Percentiles rank a stretch among this genome's conserved stretches.
phyloP scores from a whole-genome alignment of 1,139 yeast species.

The Trichomonascaceae sp. region DNA sequence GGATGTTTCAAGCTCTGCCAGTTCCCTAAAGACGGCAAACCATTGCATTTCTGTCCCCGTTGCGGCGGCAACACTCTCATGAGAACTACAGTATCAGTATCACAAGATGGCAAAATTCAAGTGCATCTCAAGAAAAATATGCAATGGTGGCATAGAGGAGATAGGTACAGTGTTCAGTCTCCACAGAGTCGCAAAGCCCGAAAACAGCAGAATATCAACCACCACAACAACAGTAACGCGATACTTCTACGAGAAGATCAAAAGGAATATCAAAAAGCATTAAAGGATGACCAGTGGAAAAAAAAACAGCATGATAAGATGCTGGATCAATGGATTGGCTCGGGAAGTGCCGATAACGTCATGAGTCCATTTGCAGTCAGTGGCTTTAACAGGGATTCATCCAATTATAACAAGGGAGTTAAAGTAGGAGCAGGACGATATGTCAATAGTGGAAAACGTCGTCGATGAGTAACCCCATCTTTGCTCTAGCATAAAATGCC shows the following conservation, averaged over 20 bases:
- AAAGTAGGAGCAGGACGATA: slow-evolving; percentile 77
- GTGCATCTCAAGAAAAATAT: slow-evolving; percentile 91
- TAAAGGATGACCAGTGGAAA: slow-evolving; percentile 85
- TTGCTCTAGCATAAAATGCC: background rate
- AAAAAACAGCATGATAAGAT: slow-evolving; percentile 80
- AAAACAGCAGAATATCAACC: slow-evolving; percentile 15
- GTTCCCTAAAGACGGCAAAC: slow-evolving; percentile 65
- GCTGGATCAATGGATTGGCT: slow-evolving; percentile 85
- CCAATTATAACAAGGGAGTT: slow-evolving; percentile 56
- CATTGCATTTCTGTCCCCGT: slow-evolving; percentile 87
- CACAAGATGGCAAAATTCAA: slow-evolving; percentile 70
- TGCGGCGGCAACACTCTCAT: slow-evolving; percentile 92
- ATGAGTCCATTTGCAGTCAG: slow-evolving; percentile 84
- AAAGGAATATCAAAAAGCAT: slow-evolving; percentile 81
- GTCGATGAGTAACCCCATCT: background rate
- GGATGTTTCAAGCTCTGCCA: slow-evolving; percentile 87
- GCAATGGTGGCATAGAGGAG: slow-evolving; percentile 92
- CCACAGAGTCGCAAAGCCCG: slow-evolving; percentile 38
- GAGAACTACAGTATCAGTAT: slow-evolving; percentile 86
- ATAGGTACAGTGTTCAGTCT: slow-evolving; percentile 60
- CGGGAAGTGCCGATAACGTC: slow-evolving; percentile 87
- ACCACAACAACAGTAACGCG: slow-evolving; percentile 16
- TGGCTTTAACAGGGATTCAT: slow-evolving; percentile 38
- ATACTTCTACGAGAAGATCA: slow-evolving; percentile 81
- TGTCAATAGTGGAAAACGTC: slow-evolving; percentile 43